Base-by-base conservation (phyloP, 2,329 filamentous ascomycete species). In the Neoascochyta sp. region DNA sequence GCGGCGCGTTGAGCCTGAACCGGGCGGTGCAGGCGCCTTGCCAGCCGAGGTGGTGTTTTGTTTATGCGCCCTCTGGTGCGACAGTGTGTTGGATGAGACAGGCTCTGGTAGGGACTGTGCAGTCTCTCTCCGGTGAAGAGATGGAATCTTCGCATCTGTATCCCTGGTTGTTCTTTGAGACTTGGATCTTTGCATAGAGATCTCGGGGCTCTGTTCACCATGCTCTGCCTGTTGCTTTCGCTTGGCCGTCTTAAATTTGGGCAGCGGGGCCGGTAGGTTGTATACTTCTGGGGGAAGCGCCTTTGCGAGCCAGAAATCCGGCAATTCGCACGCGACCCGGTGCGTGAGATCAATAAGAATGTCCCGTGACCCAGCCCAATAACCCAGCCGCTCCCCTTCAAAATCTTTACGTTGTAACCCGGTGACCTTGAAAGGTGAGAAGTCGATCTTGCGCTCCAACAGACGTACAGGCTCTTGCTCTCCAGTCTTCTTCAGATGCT, bases 301-400 rank as follows among this genome's bases (percentile, higher is more conserved):
- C 22, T 50, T 43, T 5, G 44, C 32, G 9, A 67, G 41, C 21
- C 62, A 44, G 24, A 54, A 62, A 8, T 50, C 41, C 1, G 62
- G 53, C 9, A 67, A 47, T 22, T 63, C 60, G n/a, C 47, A 53
- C 16, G 65, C 59, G 3, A 67, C 52, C 4, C 47, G 49, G 22
- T 54, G 26, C 1, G 33, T 27, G 3, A 60, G 56, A 26, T 66
- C 56, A 18, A 62, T 65, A 5, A 40, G 43, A 7, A 43, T 24
- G 7, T 27, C 27, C 11, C 21, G 29, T 11, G 33, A 33, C 9
- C 46, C 41, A 3, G 42, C 42, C 52, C 49, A 54, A 16, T 46
- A 34, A 0, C 46, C 47, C 10, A 50, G 45, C n/a, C 54, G 45
- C 12, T 59, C 55, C 10, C 27, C 32, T 7, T 49, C 53, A 22